Evolutionary conservation across 768 basidiomycete species (phyloP).

Genomic region (Auriscalpium microsporum): DNA sequence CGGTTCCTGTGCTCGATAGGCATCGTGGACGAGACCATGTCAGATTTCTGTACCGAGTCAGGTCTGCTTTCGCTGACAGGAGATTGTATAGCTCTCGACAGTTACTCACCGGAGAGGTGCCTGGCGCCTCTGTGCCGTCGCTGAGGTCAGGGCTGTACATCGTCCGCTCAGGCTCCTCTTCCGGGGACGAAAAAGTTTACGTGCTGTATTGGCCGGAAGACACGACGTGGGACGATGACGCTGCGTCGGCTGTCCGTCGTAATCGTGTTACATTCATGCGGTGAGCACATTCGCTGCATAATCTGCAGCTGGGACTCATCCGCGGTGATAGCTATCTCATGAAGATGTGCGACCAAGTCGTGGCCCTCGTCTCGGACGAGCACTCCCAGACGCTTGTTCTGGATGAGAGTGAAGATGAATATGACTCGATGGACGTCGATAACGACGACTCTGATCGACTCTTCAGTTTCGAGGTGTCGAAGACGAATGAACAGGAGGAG

Average conservation of each 20-base stretch:
- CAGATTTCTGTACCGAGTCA: constrained; percentile 13
- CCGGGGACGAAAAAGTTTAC: constrained; percentile 26
- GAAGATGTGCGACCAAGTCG: constrained; percentile 48
- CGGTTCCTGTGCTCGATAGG: constrained; percentile 31
- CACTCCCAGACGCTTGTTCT: constrained; percentile 39
- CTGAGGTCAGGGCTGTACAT: constrained; percentile 48
- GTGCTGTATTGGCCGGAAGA: constrained; percentile 58
- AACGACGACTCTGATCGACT: constrained; percentile 39
- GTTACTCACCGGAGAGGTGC: constrained; percentile 14
- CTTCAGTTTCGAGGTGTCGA: constrained; percentile 45
- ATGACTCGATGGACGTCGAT: constrained; percentile 25
- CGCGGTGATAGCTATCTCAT: constrained; percentile 41
- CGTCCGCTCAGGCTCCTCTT: constrained; percentile 17
- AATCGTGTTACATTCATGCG: constrained; percentile 59
- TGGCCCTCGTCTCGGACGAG: constrained; percentile 41
- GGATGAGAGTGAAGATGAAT: constrained; percentile 24
- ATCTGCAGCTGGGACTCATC: not conserved
- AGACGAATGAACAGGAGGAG: constrained; percentile 49
- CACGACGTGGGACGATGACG: constrained; percentile 47
- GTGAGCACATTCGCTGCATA: constrained; percentile 22
- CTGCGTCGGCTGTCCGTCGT: constrained; percentile 33
- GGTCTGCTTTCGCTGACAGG: not conserved
- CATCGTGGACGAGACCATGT: constrained; percentile 34
- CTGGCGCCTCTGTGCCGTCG: constrained; percentile 15
- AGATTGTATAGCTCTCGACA: constrained; percentile 9